phyloP scores from a whole-genome alignment of 768 basidiomycete species.

The Pholiota conissans region DNA sequence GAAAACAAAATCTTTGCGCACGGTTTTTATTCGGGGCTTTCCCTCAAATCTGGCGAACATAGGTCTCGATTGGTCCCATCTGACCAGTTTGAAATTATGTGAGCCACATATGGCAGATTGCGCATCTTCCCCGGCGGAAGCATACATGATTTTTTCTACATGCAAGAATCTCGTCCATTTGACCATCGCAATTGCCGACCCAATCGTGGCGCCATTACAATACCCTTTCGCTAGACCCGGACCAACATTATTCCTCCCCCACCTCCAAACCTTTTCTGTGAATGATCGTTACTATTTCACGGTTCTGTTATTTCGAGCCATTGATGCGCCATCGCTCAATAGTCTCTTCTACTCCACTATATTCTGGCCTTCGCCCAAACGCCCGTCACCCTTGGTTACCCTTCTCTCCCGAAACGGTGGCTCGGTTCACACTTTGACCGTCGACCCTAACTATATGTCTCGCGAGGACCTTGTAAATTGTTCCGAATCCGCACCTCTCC shows the following conservation, averaged over 20 bases:
- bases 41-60: neutral
- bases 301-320: neutral
- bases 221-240: too few species aligned
- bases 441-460: neutral
- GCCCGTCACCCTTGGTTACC: constrained; percentile 4
- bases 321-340: constrained; percentile 1
- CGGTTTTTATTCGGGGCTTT: neutral
- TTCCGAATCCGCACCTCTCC: neutral
- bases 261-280: constrained; percentile 7
- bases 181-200: constrained; percentile 1
- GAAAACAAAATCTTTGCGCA: too few species aligned
- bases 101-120: neutral
- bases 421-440: neutral
- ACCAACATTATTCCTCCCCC: neutral
- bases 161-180: constrained; percentile 7
- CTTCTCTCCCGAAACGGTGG: constrained; percentile 3
- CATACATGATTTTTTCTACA: neutral
- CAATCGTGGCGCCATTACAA: too few species aligned
- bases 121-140: neutral
- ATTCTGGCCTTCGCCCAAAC: neutral
- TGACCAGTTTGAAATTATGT: constrained; percentile 5
- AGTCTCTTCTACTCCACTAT: neutral
- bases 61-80: neutral
- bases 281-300: neutral
- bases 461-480: neutral